Evolutionary conservation across 371 early-diverging fungal species (phyloP).

Genomic region (Blastocladiella emersonii): DNA sequence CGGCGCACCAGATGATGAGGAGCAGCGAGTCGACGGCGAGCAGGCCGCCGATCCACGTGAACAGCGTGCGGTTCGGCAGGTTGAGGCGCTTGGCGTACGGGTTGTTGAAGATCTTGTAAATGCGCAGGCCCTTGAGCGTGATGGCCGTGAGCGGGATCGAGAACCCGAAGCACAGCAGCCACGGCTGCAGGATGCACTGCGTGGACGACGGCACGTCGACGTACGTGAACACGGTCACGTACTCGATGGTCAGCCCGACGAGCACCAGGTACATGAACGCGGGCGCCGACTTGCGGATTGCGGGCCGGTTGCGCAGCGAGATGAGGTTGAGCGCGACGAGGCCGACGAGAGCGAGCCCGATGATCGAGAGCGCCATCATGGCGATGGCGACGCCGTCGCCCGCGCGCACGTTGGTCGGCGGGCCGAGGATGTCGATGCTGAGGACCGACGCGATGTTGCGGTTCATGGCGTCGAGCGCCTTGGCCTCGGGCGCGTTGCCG

Average conservation of each 20-base stretch:
- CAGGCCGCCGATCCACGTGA: background rate
- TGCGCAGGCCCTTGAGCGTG: background rate
- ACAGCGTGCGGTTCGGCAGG: background rate
- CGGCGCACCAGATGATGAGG: background rate
- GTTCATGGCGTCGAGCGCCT: background rate
- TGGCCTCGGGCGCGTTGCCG: background rate
- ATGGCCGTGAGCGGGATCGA: background rate
- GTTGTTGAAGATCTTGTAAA: background rate
- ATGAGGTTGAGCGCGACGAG: no score
- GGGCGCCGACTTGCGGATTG: background rate
- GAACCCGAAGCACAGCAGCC: background rate
- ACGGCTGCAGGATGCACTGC: background rate
- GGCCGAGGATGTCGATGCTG: background rate
- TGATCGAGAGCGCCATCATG: background rate
- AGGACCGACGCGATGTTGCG: background rate
- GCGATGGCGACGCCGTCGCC: background rate
- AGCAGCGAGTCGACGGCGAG: background rate
- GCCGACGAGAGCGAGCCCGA: no score
- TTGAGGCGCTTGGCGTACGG: background rate
- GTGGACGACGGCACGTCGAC: background rate
- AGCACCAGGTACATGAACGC: background rate
- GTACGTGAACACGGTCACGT: background rate
- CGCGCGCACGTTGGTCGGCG: background rate
- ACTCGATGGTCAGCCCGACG: background rate
- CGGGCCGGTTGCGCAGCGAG: background rate